Base-by-base conservation (phyloP, 2,329 filamentous ascomycete species). In the Chaetomiaceae sp. region DNA sequence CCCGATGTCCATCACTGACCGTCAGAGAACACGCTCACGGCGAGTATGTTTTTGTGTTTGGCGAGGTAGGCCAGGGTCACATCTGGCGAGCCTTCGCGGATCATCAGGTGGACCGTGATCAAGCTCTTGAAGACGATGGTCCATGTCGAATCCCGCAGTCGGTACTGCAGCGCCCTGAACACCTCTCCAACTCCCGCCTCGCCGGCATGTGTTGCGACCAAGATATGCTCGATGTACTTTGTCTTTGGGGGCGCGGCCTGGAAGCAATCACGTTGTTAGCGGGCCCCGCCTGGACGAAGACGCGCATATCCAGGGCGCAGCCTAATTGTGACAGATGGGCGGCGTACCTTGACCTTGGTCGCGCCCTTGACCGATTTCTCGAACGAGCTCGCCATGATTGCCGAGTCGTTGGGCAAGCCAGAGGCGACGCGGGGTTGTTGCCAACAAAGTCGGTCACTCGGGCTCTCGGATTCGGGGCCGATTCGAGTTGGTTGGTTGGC, bases 321-420 rank as follows among this genome's bases (percentile, higher is more conserved):
- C 14, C 30, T 33, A n/a, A 41, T 52, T 40, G 5, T 8, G 31
- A 17, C 16, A 20, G 2, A 27, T 8, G 5, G 16, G 33, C 8
- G 27, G 60, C 69, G 69, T 63, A 91, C 90, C 83, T 96, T 97
- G 68, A 95, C 89, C 78, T 97, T 97, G 64, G 92, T 97, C 63
- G 89, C 92, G 73, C 92, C 93, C 78, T 97, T 97, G 67, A 99
- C 93, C 62, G 91, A 95, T 79, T 97, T 99, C 78, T 99, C 93
- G 68, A 97, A 97, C 53, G 88, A 92, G 75, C 84, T 87, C 60
- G 86, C 82, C 87, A 91, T 91, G 60, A 44, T 34, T 62, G 49
- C 38, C 52, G 45, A 50, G 17, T 48, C 50, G 31, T 45, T 20
- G 40, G 20, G 34, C n/a, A n/a, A 38, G 34, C 16, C 34, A 37